Evolutionary conservation across 306 rosid genomes (phyloP), one percentile per base, ranked within the genome.

Genomic region (Chamaecrista fasciculata): DNA sequence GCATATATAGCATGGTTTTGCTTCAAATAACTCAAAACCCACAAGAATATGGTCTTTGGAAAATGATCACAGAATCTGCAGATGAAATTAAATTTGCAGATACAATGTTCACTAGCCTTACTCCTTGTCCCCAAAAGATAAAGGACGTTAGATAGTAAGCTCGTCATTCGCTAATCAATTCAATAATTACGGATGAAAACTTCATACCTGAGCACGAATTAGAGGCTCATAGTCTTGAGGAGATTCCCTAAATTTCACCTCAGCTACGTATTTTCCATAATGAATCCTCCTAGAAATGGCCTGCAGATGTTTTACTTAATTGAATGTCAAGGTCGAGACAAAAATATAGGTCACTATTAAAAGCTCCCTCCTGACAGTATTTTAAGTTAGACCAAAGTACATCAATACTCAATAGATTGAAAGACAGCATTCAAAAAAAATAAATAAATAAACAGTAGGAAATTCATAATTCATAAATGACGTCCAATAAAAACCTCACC

Each of bases 251-350:
- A 89, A 95, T 81, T 95, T 95, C 29, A 85, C 97, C 85, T 95
- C 97, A 8, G 99, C 99, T 20, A 95, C 99, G 40, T 77, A 95
- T 77, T 84, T 91, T 71, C 99, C 99, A 64, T 87, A 91, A 44
- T 95, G 99, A 71, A 95, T 83, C 66, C 99, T 91, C 72, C 84
- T 84, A 23, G 99, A 95, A 68, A 95, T 84, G 26, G 95, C 96
- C 99, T 95, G 86, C 72, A 70, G 4, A 68, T 67, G 43, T 33
- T 25, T 73, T 60, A 34, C 33, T 20, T 33, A 55, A 2, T 8
- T 28, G 15, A 31, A 8, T 21, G 28, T 60, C 11, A 28, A 37
- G 16, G 11, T 8, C 18, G 37, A 1, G 11, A 39, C 67, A 6
- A 5, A 6, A 11, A 11, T 23, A 21, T 14, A 40, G 36, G 9